These are phyloP conservation scores for Aethionema arabicum DNA, from an alignment of 345 rosid species.

Conservation along the genomic window DNA sequence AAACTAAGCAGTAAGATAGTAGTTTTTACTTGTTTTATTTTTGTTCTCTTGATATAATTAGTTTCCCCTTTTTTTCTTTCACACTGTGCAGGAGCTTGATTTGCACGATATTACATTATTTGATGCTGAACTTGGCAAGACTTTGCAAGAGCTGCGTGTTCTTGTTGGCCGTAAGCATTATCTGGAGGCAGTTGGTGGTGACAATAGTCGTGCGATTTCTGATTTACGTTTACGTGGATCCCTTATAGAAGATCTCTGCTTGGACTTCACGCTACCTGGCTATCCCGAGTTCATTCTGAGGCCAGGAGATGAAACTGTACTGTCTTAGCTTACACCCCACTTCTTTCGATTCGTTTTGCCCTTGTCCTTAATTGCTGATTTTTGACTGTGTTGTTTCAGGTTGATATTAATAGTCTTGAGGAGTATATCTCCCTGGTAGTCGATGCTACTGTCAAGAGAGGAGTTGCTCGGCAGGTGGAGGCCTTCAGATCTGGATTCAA, in stretches of 20 bases:
- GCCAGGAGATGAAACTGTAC: slow-evolving; percentile 82
- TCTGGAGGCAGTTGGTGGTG: slow-evolving; percentile 51
- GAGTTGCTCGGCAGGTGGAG: slow-evolving; percentile 77
- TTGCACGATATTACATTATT: slow-evolving; percentile 75
- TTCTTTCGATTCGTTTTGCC: slow-evolving; percentile 10
- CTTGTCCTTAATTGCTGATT: slow-evolving; percentile 22
- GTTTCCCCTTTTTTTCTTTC: slow-evolving; percentile 24
- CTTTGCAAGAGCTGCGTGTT: slow-evolving; percentile 73
- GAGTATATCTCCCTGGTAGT: slow-evolving; percentile 82
- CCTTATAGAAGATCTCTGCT: slow-evolving; percentile 74
- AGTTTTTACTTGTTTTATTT: slow-evolving; percentile 10
- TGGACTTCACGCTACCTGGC: slow-evolving; percentile 95
- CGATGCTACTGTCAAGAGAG: slow-evolving; percentile 87
- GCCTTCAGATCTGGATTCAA: slow-evolving; percentile 95
- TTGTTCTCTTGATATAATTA: slow-evolving; percentile 6
- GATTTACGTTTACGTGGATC: slow-evolving; percentile 63
- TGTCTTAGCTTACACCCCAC: slow-evolving; percentile 16
- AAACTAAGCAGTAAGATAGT: not conserved
- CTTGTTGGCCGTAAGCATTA: slow-evolving; percentile 76
- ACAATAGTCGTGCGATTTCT: slow-evolving; percentile 37
- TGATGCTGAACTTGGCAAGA: slow-evolving; percentile 86
- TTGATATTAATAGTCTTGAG: slow-evolving; percentile 74
- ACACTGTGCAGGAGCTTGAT: slow-evolving; percentile 84
- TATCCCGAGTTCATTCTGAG: slow-evolving; percentile 82
- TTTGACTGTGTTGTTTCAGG: slow-evolving; percentile 46